Evolutionary conservation across 371 early-diverging fungal genomes (phyloP), one percentile per base, ranked within the genome.

Genomic region (Mortierella polycephala): DNA sequence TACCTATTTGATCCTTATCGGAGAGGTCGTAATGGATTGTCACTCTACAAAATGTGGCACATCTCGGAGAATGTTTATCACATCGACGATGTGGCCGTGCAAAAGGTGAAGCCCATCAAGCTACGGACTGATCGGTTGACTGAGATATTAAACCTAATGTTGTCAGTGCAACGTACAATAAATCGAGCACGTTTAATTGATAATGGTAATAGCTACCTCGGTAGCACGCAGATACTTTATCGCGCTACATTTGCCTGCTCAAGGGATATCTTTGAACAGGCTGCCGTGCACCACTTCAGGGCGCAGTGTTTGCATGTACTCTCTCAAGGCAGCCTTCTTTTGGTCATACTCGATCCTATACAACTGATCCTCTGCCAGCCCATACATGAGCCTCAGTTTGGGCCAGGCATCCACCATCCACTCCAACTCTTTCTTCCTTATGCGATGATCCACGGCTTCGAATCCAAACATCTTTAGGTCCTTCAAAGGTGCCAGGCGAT

Each of bases 401-500:
- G 57, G 64, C 57, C 57, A 57, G 0, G 13, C 18, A 1, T 20
- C 18, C 0, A 12, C 57, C 64, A 64, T 64, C 64, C 64, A 57
- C 37, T 49, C 37, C 41, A 64, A 5, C 14, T 49, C 64, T 7
- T 55, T 41, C 23, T 7, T 8, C n/a, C 41, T 13, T 0, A 57
- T n/a, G 12, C 41, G 23, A 20, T 64, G 57, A 40, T 57, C 23
- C 5, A 57, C 0, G 8, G 40, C 18, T 4, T 47, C 10, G 39
- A 56, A 64, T 18, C 64, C 57, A 47, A 64, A 47, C 50, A 18
- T 12, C 41, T 57, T 40, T 8, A 64, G n/a, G n/a, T 57, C 37
- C 57, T 10, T 41, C 21, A 57, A 7, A 4, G 64, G 0, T 1
- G 11, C n/a, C 64, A 64, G 14, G 5, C n/a, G 56, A 13, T 21